Evolutionary conservation across 2,329 filamentous ascomycete species (phyloP).

Genomic region (Thelonectria rubi): DNA sequence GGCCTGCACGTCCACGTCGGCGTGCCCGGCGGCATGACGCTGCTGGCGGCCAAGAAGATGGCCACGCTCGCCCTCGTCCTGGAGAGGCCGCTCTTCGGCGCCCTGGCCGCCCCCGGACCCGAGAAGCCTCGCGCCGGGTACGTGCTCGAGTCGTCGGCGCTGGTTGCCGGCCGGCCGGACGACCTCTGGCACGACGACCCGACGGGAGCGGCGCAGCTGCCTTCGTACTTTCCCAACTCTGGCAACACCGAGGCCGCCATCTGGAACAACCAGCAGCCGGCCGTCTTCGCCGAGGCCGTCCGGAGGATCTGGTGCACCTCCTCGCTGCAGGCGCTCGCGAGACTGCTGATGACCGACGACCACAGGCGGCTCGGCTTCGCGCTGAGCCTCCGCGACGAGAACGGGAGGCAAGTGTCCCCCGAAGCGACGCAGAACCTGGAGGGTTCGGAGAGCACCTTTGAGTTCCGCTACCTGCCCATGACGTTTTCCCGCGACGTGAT

Average conservation of each 20-base stretch:
- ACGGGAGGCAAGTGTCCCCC: neutral
- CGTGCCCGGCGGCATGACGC: constrained; percentile 32
- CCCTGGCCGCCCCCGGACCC: constrained; percentile 4
- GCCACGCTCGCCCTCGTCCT: constrained; percentile 33
- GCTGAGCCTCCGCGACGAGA: constrained; percentile 2
- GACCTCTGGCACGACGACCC: neutral
- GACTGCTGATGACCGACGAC: rapidly evolving
- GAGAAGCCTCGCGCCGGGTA: neutral
- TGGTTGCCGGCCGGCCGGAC: neutral
- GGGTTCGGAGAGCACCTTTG: constrained; percentile 30
- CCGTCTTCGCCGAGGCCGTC: constrained; percentile 9
- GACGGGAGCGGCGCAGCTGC: neutral
- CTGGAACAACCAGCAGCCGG: constrained; percentile 24
- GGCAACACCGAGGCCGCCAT: neutral
- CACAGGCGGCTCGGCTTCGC: constrained; percentile 8
- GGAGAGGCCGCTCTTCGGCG: constrained; percentile 30
- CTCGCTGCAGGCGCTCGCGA: neutral
- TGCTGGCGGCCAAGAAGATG: constrained; percentile 38
- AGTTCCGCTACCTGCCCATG: constrained; percentile 42
- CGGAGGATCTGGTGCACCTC: constrained; percentile 22
- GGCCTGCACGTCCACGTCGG: constrained; percentile 43
- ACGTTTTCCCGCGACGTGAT: constrained; percentile 37
- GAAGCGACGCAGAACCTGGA: neutral
- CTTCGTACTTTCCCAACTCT: constrained; percentile 5
- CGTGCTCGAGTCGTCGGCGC: constrained; percentile 1